These are phyloP conservation scores for Corylus avellana DNA, from an alignment of 306 rosid species.

Conservation along the genomic window DNA sequence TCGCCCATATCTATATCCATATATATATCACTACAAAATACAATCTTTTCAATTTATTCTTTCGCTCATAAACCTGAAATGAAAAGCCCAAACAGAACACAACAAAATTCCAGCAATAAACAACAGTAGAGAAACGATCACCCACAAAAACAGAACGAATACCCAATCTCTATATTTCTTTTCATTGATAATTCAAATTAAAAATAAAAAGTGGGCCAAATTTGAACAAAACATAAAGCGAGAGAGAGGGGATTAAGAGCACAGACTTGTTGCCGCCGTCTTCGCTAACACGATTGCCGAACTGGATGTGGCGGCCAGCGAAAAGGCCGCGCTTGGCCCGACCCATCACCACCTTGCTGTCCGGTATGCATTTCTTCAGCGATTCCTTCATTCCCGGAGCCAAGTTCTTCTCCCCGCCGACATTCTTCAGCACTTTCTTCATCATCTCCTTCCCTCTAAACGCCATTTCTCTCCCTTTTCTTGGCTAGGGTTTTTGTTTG, in stretches of 20 bases:
- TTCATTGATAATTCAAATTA: not conserved
- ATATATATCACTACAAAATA: no score
- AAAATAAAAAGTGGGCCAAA: not conserved
- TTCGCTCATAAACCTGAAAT: not conserved
- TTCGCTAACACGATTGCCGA: conserved; percentile 83
- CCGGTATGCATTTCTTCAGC: conserved; percentile 65
- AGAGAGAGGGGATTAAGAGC: not conserved
- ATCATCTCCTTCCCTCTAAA: conserved; percentile 79
- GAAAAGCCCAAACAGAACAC: not conserved
- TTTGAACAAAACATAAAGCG: not conserved
- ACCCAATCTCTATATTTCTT: not conserved
- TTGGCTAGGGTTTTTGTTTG: conserved; percentile 5
- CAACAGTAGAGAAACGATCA: not conserved
- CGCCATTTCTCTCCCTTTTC: conserved; percentile 50
- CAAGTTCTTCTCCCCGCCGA: conserved; percentile 76
- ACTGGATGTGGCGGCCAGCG: conserved; percentile 90
- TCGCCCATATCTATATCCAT: no score
- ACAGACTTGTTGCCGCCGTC: conserved; percentile 95
- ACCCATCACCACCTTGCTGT: conserved; percentile 69
- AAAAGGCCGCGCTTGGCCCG: conserved; percentile 89
- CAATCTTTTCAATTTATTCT: not conserved
- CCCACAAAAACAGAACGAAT: not conserved
- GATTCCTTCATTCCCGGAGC: conserved; percentile 61
- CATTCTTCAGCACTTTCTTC: conserved; percentile 69
- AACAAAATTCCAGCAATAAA: not conserved